Conservation (phyloP, 1,284 basidiomycete species). For the Leccinum fallax region DNA sequence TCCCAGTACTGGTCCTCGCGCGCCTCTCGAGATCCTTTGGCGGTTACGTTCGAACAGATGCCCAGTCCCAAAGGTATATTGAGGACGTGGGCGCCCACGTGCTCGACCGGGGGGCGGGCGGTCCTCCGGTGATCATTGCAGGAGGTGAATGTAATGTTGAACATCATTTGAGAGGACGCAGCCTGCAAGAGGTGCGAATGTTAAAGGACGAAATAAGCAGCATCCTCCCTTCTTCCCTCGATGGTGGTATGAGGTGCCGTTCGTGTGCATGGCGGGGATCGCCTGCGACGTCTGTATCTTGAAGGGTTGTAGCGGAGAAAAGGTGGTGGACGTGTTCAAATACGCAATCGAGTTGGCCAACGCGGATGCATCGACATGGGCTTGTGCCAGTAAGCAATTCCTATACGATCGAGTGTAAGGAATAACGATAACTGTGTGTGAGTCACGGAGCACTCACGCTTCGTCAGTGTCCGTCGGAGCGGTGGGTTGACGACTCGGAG, state of each 20-base stretch:
- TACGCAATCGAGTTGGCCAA: constrained; percentile 78
- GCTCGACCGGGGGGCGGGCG: no score
- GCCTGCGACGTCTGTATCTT: constrained; percentile 86
- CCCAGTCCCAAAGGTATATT: no score
- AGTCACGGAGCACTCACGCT: constrained; percentile 56
- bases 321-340: constrained; percentile 82
- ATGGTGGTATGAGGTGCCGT: constrained; percentile 91
- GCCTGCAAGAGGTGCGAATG: no score
- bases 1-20: no score
- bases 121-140: constrained; percentile 61
- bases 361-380: constrained; percentile 84
- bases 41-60: constrained; percentile 25
- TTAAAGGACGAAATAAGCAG: no score
- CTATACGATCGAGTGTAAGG: constrained; percentile 40
- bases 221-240: constrained; percentile 41
- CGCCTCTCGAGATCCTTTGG: no score
- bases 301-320: constrained; percentile 84
- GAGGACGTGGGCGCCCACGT: no score
- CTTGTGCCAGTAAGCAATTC: constrained; percentile 86
- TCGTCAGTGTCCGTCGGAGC: constrained; percentile 65
- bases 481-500: constrained; percentile 52
- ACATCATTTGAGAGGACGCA: no score
- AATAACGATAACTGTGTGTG: constrained; percentile 8
- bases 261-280: constrained; percentile 92
- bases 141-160: no score